Conservation (phyloP, 768 basidiomycete genomes). For the Termitomyces sp. region DNA sequence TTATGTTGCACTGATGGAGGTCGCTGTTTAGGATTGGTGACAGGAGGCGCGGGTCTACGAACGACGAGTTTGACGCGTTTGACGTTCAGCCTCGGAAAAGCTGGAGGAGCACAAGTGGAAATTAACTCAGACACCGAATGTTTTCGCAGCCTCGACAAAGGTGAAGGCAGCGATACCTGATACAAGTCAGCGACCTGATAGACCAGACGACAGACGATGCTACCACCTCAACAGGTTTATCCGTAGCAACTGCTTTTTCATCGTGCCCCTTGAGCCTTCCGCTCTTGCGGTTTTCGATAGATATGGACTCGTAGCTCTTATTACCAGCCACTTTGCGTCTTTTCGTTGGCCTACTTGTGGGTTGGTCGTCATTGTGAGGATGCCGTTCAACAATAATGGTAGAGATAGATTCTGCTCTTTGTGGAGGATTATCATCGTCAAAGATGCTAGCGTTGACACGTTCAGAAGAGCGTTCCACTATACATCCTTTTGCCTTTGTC, state of each 20-base stretch:
- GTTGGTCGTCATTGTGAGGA: background rate
- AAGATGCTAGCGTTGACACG: background rate
- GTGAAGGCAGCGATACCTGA: constrained; percentile 1
- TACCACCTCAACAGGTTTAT: background rate
- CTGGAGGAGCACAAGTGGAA: constrained; percentile 12
- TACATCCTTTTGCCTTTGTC: constrained; percentile 13
- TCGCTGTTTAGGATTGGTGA: constrained; percentile 65
- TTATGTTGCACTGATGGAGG: constrained; percentile 49
- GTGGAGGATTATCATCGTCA: constrained; percentile 7
- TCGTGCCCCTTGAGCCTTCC: constrained; percentile 12
- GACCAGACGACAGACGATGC: too few relatives aligned
- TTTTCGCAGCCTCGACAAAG: background rate
- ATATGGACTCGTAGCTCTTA: constrained; percentile 9
- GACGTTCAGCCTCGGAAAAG: constrained; percentile 31
- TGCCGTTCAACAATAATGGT: constrained; percentile 2
- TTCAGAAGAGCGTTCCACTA: background rate
- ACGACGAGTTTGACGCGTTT: constrained; percentile 68
- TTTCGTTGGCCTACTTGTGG: background rate
- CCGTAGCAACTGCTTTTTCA: background rate
- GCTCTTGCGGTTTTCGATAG: constrained; percentile 12
- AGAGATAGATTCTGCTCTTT: constrained; percentile 2
- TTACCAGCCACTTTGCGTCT: constrained; percentile 8
- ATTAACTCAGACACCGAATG: background rate
- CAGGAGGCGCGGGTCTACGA: constrained; percentile 50
- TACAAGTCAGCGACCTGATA: background rate